A percentile compares a stretch with the other conserved stretches of the same genome.
Evolutionary conservation across 768 basidiomycete species (phyloP).

Genomic region (Termitomyces sp.): DNA sequence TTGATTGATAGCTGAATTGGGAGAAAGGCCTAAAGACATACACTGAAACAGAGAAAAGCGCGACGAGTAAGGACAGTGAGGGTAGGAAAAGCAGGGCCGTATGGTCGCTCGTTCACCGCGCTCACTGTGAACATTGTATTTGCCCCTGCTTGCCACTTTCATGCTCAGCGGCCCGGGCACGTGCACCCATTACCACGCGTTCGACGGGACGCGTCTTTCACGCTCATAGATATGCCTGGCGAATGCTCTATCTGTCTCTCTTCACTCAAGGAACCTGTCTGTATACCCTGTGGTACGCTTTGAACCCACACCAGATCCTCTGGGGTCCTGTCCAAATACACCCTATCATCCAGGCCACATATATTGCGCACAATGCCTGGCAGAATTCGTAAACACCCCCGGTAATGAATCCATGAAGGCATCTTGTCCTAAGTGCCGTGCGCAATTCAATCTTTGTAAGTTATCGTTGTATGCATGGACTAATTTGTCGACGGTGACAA

Average conservation of each 20-base stretch:
- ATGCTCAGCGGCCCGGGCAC: not conserved
- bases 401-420: conserved; percentile 29
- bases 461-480: not conserved
- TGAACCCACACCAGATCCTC: not conserved
- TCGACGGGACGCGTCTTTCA: not conserved
- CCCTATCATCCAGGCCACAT: conserved; percentile 45
- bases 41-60: conserved; percentile 14
- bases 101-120: no score
- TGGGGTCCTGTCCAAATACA: conserved; percentile 1
- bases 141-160: conserved; percentile 1
- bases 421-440: conserved; percentile 57
- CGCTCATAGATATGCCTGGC: conserved; percentile 17
- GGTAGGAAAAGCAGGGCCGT: not conserved
- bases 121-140: not conserved
- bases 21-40: conserved; percentile 32
- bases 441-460: conserved; percentile 48
- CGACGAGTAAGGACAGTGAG: conserved; percentile 10
- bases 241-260: conserved; percentile 57
- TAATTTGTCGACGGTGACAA: not conserved
- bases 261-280: conserved; percentile 46
- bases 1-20: conserved; percentile 22
- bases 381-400: conserved; percentile 31
- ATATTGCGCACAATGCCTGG: conserved; percentile 56
- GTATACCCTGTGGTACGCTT: conserved; percentile 56
- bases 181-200: not conserved